Evolutionary conservation across 352 stramenopile species (phyloP).

Genomic region (Pythium volutum): DNA sequence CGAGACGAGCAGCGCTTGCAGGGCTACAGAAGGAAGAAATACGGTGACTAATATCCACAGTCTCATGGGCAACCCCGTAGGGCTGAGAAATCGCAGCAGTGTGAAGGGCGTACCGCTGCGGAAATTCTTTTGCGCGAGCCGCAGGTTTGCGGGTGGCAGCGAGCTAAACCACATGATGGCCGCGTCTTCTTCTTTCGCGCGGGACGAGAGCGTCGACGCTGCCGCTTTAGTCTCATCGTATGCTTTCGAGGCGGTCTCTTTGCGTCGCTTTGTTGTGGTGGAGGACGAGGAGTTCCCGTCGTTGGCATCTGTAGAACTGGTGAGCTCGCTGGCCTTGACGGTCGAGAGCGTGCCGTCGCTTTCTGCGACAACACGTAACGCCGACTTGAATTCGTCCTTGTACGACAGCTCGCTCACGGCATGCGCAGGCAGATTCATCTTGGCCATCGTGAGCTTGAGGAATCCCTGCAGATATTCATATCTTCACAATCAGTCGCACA

Average conservation of each 20-base stretch:
- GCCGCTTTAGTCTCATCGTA: not conserved
- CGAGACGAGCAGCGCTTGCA: slow-evolving; percentile 17
- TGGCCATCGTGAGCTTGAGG: slow-evolving; percentile 66
- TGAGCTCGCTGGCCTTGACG: not conserved
- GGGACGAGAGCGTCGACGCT: not conserved
- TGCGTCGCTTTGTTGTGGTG: slow-evolving; percentile 1
- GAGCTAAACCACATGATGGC: slow-evolving; percentile 74
- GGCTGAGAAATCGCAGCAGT: no score
- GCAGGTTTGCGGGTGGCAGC: slow-evolving; percentile 61
- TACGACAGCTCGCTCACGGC: slow-evolving; percentile 60
- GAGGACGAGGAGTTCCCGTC: not conserved
- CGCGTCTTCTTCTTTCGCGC: slow-evolving; percentile 14
- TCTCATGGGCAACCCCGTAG: no score
- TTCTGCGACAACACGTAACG: slow-evolving; percentile 22
- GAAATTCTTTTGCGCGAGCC: slow-evolving; percentile 61
- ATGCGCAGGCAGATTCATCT: slow-evolving; percentile 44
- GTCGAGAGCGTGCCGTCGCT: slow-evolving; percentile 17
- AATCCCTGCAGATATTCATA: slow-evolving; percentile 37
- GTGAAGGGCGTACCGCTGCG: slow-evolving; percentile 35
- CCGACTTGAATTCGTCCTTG: slow-evolving; percentile 49
- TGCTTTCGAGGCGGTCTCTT: not conserved
- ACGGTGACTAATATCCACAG: not conserved
- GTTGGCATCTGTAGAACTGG: not conserved
- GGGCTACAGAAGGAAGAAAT: slow-evolving; percentile 2
- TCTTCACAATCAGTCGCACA: no score